A percentile compares a stretch with the other conserved stretches of the same genome.
phyloP scores from a whole-genome alignment of 1,139 yeast species.

The Diutina siamensis region DNA sequence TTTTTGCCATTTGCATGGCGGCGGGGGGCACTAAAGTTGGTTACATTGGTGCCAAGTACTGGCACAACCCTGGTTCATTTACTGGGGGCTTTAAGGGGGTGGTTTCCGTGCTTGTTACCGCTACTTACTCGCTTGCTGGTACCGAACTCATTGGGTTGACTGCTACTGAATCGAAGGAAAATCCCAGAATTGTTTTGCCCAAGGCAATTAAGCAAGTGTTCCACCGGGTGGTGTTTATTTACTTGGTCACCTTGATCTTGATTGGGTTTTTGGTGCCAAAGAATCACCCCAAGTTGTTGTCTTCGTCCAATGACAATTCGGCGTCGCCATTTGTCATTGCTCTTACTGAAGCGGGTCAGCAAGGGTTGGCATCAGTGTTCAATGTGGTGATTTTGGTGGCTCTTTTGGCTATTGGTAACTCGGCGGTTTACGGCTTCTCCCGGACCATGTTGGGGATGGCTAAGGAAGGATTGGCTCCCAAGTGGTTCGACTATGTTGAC shows the following conservation, averaged over 20 bases:
- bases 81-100: constrained; percentile 50
- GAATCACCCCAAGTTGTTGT: constrained; percentile 2
- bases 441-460: constrained; percentile 31
- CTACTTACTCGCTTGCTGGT: constrained; percentile 38
- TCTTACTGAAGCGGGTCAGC: constrained; percentile 40
- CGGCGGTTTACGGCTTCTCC: constrained; percentile 34
- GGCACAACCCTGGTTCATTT: constrained; percentile 56
- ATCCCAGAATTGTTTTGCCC: constrained; percentile 29
- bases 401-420: constrained; percentile 33
- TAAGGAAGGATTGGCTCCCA: constrained; percentile 31
- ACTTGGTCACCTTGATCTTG: constrained; percentile 29
- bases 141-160: constrained; percentile 76
- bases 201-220: constrained; percentile 33
- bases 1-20: constrained; percentile 54
- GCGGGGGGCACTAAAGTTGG: constrained; percentile 49
- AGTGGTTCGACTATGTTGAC: constrained; percentile 25
- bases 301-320: background rate
- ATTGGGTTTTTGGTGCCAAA: constrained; percentile 31
- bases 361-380: constrained; percentile 31
- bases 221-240: constrained; percentile 30
- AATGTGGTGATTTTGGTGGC: constrained; percentile 31
- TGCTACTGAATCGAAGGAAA: constrained; percentile 52
- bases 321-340: constrained; percentile 51
- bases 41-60: constrained; percentile 43
- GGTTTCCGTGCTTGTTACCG: constrained; percentile 28